phyloP scores from a whole-genome alignment of 2,329 filamentous ascomycete genomes.

The Sporothrix dimorphospora region DNA sequence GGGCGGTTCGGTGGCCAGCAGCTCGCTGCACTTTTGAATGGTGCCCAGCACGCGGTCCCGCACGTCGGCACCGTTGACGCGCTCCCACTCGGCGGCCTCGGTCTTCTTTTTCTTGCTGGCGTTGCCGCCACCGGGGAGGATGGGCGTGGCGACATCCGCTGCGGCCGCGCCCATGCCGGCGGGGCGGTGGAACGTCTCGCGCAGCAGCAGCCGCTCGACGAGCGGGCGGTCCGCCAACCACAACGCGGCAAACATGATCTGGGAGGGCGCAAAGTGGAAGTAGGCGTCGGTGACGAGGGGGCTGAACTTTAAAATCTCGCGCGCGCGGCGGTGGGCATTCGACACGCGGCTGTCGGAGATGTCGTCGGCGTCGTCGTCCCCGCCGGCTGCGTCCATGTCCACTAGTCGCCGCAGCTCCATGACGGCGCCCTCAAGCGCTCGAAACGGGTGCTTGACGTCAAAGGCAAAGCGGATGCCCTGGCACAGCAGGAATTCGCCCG shows the following conservation, averaged over 20 bases:
- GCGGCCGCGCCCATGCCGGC: conserved; percentile 35
- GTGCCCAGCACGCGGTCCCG: conserved; percentile 55
- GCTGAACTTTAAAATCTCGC: conserved; percentile 74
- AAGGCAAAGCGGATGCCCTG: conserved; percentile 93
- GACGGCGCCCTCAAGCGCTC: conserved; percentile 81
- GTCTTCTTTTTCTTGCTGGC: conserved; percentile 33
- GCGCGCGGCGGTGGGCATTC: conserved; percentile 71
- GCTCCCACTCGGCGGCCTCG: conserved; percentile 34
- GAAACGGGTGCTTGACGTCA: conserved; percentile 88
- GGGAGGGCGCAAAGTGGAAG: conserved; percentile 91
- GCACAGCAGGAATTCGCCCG: conserved; percentile 88
- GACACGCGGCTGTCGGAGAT: conserved; percentile 46
- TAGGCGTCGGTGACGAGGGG: conserved; percentile 92
- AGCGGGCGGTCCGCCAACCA: conserved; percentile 73
- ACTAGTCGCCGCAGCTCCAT: conserved; percentile 76
- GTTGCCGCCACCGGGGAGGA: conserved; percentile 29
- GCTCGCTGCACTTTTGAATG: conserved; percentile 55
- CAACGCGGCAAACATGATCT: conserved; percentile 87
- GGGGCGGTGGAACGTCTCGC: conserved; percentile 42
- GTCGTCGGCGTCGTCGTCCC: conserved; percentile 38
- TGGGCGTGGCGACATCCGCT: conserved; percentile 32
- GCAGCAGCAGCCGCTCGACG: conserved; percentile 53
- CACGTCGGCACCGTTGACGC: conserved; percentile 38
- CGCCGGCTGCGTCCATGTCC: conserved; percentile 55
- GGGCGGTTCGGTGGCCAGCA: conserved; percentile 61